Conservation (phyloP, 768 basidiomycete genomes). For the Kwoniella heveanensis region DNA sequence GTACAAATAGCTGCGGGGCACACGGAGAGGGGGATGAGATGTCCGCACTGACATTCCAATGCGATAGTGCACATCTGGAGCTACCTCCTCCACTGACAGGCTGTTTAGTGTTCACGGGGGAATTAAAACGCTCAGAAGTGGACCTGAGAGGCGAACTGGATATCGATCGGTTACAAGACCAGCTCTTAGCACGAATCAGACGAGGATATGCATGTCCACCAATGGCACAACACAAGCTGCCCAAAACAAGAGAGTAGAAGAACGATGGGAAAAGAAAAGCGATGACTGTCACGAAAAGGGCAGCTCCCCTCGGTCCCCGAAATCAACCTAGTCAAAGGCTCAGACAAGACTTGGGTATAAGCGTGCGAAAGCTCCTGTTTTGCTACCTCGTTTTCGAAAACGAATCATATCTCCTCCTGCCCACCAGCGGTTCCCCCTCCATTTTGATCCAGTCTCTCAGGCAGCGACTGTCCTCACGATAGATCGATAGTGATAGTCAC, state of each 20-base stretch:
- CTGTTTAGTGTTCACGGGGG: too few species aligned
- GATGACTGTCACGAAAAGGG: slow-evolving; percentile 12
- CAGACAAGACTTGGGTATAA: slow-evolving; percentile 72
- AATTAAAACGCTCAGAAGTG: too few species aligned
- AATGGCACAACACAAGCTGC: neutral
- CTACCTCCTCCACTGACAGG: too few species aligned
- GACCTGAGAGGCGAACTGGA: too few species aligned
- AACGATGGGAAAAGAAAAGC: neutral
- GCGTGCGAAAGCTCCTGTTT: slow-evolving; percentile 97
- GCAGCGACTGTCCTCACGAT: slow-evolving; percentile 24
- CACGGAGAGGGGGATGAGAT: neutral
- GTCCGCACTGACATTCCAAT: too few species aligned
- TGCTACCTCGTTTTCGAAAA: slow-evolving; percentile 61
- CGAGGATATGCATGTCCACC: neutral
- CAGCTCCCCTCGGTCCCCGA: slow-evolving; percentile 55
- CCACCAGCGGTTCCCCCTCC: slow-evolving; percentile 1
- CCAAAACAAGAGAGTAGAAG: neutral
- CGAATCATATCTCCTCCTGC: neutral
- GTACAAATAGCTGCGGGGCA: neutral
- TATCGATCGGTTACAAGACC: too few species aligned
- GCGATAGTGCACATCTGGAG: too few species aligned
- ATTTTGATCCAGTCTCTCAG: slow-evolving; percentile 3
- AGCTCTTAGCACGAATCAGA: too few species aligned
- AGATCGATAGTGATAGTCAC: slow-evolving; percentile 14
- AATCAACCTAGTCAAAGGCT: slow-evolving; percentile 47